phyloP scores from a whole-genome alignment of 2,329 filamentous ascomycete genomes.

The Eutypa lata region DNA sequence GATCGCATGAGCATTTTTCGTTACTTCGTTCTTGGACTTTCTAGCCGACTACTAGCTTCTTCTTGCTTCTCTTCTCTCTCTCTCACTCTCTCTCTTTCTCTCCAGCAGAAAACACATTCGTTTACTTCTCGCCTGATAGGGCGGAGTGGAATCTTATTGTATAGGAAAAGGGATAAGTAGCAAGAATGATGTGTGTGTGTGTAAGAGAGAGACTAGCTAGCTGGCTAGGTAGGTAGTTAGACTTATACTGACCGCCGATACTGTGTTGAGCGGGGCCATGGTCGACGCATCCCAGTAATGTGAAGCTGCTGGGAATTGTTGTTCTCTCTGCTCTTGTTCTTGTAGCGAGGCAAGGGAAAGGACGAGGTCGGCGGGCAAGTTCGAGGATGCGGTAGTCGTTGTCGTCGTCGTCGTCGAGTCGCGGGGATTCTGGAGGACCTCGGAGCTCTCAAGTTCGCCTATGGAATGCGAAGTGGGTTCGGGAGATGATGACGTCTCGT shows the following conservation, averaged over 20 bases:
- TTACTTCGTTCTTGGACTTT: not conserved
- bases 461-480: constrained; percentile 14
- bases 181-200: not conserved
- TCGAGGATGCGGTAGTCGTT: constrained; percentile 9
- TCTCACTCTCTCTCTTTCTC: too few species aligned
- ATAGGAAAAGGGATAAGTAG: too few species aligned
- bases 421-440: constrained; percentile 20
- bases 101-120: too few species aligned
- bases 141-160: too few species aligned
- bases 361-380: constrained; percentile 22
- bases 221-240: constrained; percentile 5
- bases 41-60: too few species aligned
- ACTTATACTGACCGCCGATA: constrained; percentile 48
- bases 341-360: constrained; percentile 20
- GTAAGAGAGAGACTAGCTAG: not conserved
- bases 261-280: constrained; percentile 55
- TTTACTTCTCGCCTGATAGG: too few species aligned
- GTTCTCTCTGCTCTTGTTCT: constrained; percentile 4
- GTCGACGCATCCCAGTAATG: constrained; percentile 56
- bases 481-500: constrained; percentile 4
- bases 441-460: constrained; percentile 21
- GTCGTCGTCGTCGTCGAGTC: constrained; percentile 8
- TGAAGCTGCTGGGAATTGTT: constrained; percentile 29
- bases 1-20: constrained; percentile 27
- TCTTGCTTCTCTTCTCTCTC: too few species aligned